These are phyloP conservation scores for Fusarium sp. DNA, from an alignment of 2,329 filamentous ascomycete genomes.

Conservation along the genomic window DNA sequence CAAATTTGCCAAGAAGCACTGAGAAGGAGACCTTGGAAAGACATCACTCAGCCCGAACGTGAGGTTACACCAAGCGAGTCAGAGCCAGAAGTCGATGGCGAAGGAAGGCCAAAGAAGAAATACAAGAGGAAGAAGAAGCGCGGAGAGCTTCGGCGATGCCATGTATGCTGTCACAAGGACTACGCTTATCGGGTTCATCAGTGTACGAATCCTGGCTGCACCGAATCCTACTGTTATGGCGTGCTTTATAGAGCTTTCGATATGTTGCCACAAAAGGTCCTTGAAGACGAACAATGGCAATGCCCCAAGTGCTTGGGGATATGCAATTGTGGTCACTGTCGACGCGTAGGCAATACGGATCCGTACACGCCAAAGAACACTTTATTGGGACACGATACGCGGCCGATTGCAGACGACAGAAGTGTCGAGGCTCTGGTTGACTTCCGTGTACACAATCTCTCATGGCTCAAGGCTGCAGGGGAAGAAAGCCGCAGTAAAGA, in stretches of 20 bases:
- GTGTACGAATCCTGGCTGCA: slow-evolving; percentile 77
- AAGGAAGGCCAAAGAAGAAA: slow-evolving; percentile 71
- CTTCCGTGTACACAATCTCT: slow-evolving; percentile 87
- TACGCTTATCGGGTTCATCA: slow-evolving; percentile 85
- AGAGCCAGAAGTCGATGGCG: slow-evolving; percentile 72
- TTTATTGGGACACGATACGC: slow-evolving; percentile 89
- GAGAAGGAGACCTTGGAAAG: slow-evolving; percentile 80
- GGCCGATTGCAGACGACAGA: slow-evolving; percentile 86
- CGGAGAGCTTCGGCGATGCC: slow-evolving; percentile 72
- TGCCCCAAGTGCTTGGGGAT: slow-evolving; percentile 88
- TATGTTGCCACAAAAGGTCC: slow-evolving; percentile 82
- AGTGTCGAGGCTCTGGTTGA: slow-evolving; percentile 92
- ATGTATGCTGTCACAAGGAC: slow-evolving; percentile 85
- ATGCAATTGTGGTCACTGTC: slow-evolving; percentile 87
- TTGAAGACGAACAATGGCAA: slow-evolving; percentile 85
- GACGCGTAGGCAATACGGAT: slow-evolving; percentile 70
- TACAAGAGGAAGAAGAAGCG: slow-evolving; percentile 64
- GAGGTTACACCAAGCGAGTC: slow-evolving; percentile 61
- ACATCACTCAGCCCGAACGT: slow-evolving; percentile 73
- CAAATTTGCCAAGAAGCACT: slow-evolving; percentile 96
- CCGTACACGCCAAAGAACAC: slow-evolving; percentile 91
- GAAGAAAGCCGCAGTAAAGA: slow-evolving; percentile 68
- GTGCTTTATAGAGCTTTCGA: slow-evolving; percentile 92
- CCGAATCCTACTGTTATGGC: slow-evolving; percentile 89
- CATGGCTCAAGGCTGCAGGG: slow-evolving; percentile 75